Base-by-base conservation (phyloP, 2,329 filamentous ascomycete species). In the Podosphaera fusca region DNA sequence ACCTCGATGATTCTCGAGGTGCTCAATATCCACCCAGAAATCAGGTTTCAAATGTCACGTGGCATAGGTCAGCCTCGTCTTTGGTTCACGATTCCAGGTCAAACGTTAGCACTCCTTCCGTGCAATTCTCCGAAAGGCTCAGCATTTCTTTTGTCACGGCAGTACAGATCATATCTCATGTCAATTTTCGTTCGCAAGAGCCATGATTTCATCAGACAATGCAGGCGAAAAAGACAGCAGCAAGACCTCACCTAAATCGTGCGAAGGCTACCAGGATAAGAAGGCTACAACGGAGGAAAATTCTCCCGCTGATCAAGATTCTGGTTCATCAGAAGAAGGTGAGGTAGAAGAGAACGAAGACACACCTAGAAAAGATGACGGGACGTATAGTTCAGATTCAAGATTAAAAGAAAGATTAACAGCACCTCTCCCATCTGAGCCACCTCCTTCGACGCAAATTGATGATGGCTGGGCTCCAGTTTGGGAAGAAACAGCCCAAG, bases 391-490 rank as follows among this genome's bases (percentile, higher is more conserved):
- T 34, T 34, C 29, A 7, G 21, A 52, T 14, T 14, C 29, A 14
- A n/a, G 12, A 14, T 35, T 31, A 31, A 52, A 10, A 21, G 33
- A 52, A 52, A 33, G 14, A 14, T 52, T 31, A 34, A 31, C 50
- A 35, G 64, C 65, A 8, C 67, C 67, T 31, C 64, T 68, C 2
- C 78, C 78, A 55, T 68, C 73, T 56, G 77, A 79, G 68, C 70
- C 73, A 42, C 72, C 72, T 34, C 72, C 74, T 47, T 66, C 65
- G 60, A 60, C 61, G 47, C 75, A 82, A 58, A 78, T 83, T 67
- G 78, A 82, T 59, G 80, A 83, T 63, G 88, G 88, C 59, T 95
- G 88, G 88, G 81, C 85, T 59, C 81, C 80, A 40, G 74, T 85
- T 58, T 94, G 85, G 85, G 87, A 94, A 64, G 70, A 76, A 31